phyloP scores from a whole-genome alignment of 176 grass and related monocot genomes.

The Lolium rigidum region DNA sequence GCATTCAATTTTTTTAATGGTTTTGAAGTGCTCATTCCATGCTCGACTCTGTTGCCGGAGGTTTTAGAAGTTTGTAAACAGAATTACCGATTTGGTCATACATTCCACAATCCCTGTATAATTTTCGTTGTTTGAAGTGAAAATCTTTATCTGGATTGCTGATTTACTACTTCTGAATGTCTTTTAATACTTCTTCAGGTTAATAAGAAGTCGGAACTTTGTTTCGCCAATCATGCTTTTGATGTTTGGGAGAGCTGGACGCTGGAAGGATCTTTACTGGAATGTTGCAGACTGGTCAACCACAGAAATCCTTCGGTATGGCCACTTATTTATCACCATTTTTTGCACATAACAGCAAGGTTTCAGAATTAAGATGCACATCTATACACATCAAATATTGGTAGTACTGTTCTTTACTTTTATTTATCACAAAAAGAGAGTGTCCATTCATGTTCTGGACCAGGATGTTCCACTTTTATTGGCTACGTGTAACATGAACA shows the following conservation, averaged over 20 bases:
- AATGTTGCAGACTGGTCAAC: conserved; percentile 78
- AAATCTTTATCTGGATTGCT: conserved; percentile 13
- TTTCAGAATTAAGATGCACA: conserved; percentile 23
- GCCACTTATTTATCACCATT: not conserved
- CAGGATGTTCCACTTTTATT: not conserved
- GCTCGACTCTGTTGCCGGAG: not conserved
- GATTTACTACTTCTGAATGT: conserved; percentile 29
- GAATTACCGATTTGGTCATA: not conserved
- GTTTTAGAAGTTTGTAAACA: not conserved
- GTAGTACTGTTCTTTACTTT: not conserved
- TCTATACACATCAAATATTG: not conserved
- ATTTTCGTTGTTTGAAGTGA: conserved; percentile 3
- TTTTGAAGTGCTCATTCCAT: not conserved
- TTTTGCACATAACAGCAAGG: too few species aligned
- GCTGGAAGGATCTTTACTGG: conserved; percentile 73
- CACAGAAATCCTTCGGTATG: conserved; percentile 82
- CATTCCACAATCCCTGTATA: not conserved
- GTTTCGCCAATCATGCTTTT: conserved; percentile 81
- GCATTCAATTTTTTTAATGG: conserved; percentile 6
- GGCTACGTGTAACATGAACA: not conserved
- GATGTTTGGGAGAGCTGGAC: conserved; percentile 89
- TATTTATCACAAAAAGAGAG: not conserved
- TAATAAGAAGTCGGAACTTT: conserved; percentile 74
- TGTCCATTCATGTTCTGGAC: not conserved
- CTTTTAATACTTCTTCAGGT: conserved; percentile 52